Evolutionary conservation across 306 rosid species (phyloP).

Genomic region (Herpetospermum pedunculosum): DNA sequence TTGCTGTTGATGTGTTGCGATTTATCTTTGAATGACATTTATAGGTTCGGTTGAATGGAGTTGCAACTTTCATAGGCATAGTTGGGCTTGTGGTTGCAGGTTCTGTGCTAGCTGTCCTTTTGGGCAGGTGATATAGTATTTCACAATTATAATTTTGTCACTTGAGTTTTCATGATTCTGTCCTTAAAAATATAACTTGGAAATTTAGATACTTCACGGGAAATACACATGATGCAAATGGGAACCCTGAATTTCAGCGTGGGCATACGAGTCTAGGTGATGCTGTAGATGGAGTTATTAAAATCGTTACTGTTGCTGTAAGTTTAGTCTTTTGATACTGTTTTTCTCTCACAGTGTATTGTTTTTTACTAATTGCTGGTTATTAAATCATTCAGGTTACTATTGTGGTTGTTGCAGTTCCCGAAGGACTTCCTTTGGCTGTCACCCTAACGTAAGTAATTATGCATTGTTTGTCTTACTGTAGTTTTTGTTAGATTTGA

Average conservation of each 20-base stretch:
- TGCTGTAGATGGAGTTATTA: slow-evolving; percentile 53
- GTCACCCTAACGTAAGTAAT: slow-evolving; percentile 85
- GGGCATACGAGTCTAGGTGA: slow-evolving; percentile 47
- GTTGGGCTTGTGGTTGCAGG: slow-evolving; percentile 89
- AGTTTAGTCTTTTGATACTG: slow-evolving; percentile 27
- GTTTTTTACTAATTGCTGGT: slow-evolving; percentile 13
- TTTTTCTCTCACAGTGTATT: not conserved
- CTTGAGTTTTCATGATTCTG: not conserved
- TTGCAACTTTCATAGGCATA: slow-evolving; percentile 88
- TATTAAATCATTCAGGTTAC: slow-evolving; percentile 66
- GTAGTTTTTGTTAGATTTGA: not conserved
- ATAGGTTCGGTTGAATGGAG: slow-evolving; percentile 98
- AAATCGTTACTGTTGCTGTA: slow-evolving; percentile 88
- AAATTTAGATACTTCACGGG: slow-evolving; percentile 72
- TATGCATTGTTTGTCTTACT: not conserved
- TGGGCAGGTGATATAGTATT: slow-evolving; percentile 47
- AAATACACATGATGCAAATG: slow-evolving; percentile 31
- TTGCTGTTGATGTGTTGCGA: not conserved
- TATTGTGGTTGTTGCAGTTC: slow-evolving; percentile 98
- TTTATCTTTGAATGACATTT: slow-evolving; percentile 21
- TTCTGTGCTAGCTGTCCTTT: slow-evolving; percentile 65
- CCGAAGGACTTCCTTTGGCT: slow-evolving; percentile 98
- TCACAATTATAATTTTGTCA: not conserved
- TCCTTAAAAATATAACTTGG: slow-evolving; percentile 15
- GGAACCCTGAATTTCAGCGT: slow-evolving; percentile 28